A percentile compares a stretch with the other conserved stretches of the same genome.
Conservation (phyloP, 2,329 filamentous ascomycete species). For the Thermothelomyces thermophilus region DNA sequence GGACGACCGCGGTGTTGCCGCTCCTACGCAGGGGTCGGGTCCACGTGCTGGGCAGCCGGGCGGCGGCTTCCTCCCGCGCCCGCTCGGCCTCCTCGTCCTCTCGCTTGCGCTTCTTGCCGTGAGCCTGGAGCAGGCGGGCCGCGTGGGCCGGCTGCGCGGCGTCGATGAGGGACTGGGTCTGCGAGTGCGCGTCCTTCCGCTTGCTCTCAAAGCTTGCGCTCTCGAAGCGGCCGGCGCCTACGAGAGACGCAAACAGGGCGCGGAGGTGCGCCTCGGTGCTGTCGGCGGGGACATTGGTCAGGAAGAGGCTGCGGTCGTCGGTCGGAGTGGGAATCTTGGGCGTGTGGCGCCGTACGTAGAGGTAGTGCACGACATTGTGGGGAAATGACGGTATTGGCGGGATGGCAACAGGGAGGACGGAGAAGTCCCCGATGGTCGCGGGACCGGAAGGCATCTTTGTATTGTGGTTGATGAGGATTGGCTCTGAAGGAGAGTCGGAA, state of each 20-base stretch:
- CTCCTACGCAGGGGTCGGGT: slow-evolving; percentile 61
- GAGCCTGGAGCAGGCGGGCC: slow-evolving; percentile 32
- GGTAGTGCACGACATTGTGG: slow-evolving; percentile 62
- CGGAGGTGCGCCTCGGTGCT: slow-evolving; percentile 72
- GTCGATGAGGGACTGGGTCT: slow-evolving; percentile 22
- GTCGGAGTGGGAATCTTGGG: slow-evolving; percentile 69
- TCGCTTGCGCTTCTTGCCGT: slow-evolving; percentile 48
- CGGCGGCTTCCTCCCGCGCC: slow-evolving; percentile 50
- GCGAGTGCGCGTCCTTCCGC: slow-evolving; percentile 31
- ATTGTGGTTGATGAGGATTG: slow-evolving; percentile 19
- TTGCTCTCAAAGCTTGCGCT: slow-evolving; percentile 66
- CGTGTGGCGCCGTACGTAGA: slow-evolving; percentile 79
- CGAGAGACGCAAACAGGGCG: slow-evolving; percentile 63
- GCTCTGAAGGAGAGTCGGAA: not conserved
- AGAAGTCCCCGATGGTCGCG: slow-evolving; percentile 55
- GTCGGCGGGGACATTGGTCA: slow-evolving; percentile 85
- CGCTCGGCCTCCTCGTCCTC: slow-evolving; percentile 57
- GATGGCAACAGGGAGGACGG: slow-evolving; percentile 61
- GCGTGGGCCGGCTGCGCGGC: slow-evolving; percentile 41
- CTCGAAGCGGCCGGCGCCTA: slow-evolving; percentile 75
- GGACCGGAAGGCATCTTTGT: slow-evolving; percentile 33
- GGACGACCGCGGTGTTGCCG: slow-evolving; percentile 71
- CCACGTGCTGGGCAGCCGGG: slow-evolving; percentile 66
- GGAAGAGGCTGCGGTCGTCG: slow-evolving; percentile 74
- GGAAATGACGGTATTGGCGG: slow-evolving; percentile 58